Conservation (phyloP, 495 filamentous ascomycete species). For the Aspergillus biplanus region DNA sequence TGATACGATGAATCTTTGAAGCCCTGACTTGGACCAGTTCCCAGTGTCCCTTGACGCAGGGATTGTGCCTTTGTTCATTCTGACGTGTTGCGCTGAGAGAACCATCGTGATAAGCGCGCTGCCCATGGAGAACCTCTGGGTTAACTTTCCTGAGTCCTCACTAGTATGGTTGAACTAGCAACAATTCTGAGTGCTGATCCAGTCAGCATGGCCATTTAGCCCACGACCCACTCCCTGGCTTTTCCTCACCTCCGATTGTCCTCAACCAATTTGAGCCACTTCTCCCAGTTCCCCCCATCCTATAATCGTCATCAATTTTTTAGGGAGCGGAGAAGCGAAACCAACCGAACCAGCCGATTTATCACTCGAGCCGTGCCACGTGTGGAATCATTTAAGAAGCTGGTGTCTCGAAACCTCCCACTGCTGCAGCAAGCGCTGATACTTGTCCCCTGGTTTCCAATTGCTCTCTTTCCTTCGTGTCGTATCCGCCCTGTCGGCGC, state of each 20-base stretch:
- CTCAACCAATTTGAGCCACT: conserved; percentile 2
- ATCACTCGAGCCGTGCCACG: conserved; percentile 25
- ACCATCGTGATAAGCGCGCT: conserved; percentile 21
- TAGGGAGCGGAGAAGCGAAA: not conserved
- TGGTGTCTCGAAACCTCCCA: conserved; percentile 19
- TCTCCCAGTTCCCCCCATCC: not conserved
- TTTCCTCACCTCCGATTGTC: not conserved
- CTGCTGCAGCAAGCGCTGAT: conserved; percentile 27
- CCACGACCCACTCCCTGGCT: not conserved
- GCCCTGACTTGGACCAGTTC: conserved; percentile 4
- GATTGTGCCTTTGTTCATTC: conserved; percentile 6
- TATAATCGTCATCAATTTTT: not conserved
- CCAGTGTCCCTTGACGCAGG: conserved; percentile 10
- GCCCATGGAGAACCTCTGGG: not conserved
- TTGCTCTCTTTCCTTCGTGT: conserved; percentile 11
- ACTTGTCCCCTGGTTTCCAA: conserved; percentile 18
- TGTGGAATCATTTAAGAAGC: conserved; percentile 22
- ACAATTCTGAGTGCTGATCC: not conserved
- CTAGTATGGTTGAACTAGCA: conserved; percentile 8
- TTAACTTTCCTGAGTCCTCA: conserved; percentile 4
- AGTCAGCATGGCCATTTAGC: not conserved
- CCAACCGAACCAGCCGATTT: not conserved
- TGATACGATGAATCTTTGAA: conserved; percentile 16
- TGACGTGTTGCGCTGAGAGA: conserved; percentile 21
- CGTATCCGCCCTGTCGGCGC: conserved; percentile 31